Conservation (phyloP, 116 monocot species). For the Phalaenopsis hybrid region DNA sequence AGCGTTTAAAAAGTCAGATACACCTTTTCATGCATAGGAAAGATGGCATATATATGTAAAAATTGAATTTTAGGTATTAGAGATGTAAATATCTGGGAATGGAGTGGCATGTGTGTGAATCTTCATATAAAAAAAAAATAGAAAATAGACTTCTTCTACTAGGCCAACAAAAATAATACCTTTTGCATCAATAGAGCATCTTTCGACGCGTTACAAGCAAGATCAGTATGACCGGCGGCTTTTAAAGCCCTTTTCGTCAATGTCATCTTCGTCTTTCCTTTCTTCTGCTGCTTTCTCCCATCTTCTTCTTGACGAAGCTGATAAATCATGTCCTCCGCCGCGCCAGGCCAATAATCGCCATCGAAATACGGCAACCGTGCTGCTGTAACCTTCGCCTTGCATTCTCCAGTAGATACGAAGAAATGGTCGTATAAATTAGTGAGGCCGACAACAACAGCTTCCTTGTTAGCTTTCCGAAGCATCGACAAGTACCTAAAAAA, state of each 20-base stretch:
- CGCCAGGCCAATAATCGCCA: conserved; percentile 72
- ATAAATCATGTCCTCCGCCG: conserved; percentile 59
- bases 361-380: conserved; percentile 78
- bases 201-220: conserved; percentile 40
- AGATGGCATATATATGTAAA: no score
- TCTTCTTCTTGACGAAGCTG: conserved; percentile 45
- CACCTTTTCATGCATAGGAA: no score
- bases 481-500: conserved; percentile 60
- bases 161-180: conserved; percentile 24
- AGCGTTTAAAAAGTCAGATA: no score
- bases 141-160: conserved; percentile 5
- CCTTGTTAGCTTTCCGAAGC: conserved; percentile 55
- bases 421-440: conserved; percentile 74
- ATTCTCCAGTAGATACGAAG: conserved; percentile 34
- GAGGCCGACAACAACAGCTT: conserved; percentile 46
- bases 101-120: no score
- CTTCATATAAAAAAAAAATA: not conserved
- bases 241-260: conserved; percentile 56
- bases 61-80: no score
- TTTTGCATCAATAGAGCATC: conserved; percentile 70
- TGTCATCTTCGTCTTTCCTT: conserved; percentile 41
- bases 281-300: conserved; percentile 45
- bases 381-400: conserved; percentile 56
- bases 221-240: conserved; percentile 39
- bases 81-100: no score